Conservation (phyloP, 2,329 filamentous ascomycete species). For the Neocatenulostroma microsporum region DNA sequence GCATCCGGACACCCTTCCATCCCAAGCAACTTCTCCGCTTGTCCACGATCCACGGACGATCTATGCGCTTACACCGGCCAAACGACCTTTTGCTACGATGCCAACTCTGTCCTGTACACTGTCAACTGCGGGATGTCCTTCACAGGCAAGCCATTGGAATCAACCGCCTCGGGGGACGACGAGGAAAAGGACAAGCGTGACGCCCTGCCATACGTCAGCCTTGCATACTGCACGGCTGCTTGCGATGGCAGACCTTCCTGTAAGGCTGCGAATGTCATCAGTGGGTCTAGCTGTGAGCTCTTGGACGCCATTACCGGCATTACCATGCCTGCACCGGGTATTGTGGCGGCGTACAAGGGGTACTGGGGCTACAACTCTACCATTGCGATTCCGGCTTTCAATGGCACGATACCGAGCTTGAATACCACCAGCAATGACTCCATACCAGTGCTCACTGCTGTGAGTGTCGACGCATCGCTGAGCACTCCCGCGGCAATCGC, state of each 20-base stretch:
- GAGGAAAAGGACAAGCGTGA: neutral
- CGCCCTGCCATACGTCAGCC: neutral
- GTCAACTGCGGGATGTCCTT: slow-evolving; percentile 8
- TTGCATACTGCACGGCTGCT: slow-evolving; percentile 3
- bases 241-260: slow-evolving; percentile 3
- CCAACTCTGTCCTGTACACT: slow-evolving; percentile 5
- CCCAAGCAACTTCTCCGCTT: slow-evolving; percentile 3
- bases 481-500: neutral
- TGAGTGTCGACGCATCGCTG: neutral
- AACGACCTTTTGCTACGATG: slow-evolving; percentile 10
- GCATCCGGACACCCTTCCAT: neutral
- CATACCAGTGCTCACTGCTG: no score
- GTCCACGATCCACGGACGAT: slow-evolving; percentile 2
- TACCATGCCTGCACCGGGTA: neutral
- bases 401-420: neutral
- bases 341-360: slow-evolving; percentile 7
- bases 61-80: slow-evolving; percentile 6
- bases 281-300: slow-evolving; percentile 4
- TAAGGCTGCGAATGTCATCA: slow-evolving; percentile 5
- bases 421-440: neutral
- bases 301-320: slow-evolving; percentile 6
- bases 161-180: neutral
- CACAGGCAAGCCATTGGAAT: neutral
- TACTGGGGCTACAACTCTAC: slow-evolving; percentile 8
- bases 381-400: neutral